A percentile compares a stretch with the other conserved stretches of the same genome.
phyloP scores from a whole-genome alignment of 2,329 filamentous ascomycete species.

The Metarhizium anisopliae region DNA sequence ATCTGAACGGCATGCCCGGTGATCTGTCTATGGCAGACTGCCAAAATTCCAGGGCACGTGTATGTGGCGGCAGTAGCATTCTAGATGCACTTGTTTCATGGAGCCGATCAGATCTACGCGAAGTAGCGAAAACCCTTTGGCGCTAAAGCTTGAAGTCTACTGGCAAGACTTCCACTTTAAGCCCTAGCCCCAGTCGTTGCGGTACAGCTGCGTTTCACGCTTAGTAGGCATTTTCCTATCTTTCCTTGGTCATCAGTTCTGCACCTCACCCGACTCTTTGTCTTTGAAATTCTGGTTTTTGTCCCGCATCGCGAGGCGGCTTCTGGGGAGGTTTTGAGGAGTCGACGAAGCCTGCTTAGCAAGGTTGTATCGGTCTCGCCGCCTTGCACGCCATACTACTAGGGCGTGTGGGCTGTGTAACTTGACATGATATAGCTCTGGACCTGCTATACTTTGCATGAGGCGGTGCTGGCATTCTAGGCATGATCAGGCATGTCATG shows the following conservation, averaged over 20 bases:
- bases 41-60: conserved; percentile 4
- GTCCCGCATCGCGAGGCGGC: conserved; percentile 18
- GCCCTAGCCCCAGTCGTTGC: conserved; percentile 23
- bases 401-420: not conserved
- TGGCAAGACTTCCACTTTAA: not conserved
- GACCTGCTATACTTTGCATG: not conserved
- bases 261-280: conserved; percentile 7
- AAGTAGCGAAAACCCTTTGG: conserved; percentile 1
- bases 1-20: conserved; percentile 33
- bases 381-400: not conserved
- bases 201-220: conserved; percentile 24
- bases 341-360: conserved; percentile 4
- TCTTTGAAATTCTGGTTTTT: conserved; percentile 13
- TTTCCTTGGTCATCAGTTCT: conserved; percentile 19
- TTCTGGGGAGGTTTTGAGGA: conserved; percentile 27
- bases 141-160: conserved; percentile 2
- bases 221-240: conserved; percentile 19
- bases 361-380: not conserved
- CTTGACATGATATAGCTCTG: not conserved
- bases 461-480: not conserved
- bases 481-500: not conserved
- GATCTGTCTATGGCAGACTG: conserved; percentile 15
- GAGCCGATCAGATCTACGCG: conserved; percentile 3
- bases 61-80: not conserved
- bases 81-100: not conserved